These are phyloP conservation scores for Debaryomyces sp. DNA, from an alignment of 1,139 yeast genomes.

Conservation along the genomic window DNA sequence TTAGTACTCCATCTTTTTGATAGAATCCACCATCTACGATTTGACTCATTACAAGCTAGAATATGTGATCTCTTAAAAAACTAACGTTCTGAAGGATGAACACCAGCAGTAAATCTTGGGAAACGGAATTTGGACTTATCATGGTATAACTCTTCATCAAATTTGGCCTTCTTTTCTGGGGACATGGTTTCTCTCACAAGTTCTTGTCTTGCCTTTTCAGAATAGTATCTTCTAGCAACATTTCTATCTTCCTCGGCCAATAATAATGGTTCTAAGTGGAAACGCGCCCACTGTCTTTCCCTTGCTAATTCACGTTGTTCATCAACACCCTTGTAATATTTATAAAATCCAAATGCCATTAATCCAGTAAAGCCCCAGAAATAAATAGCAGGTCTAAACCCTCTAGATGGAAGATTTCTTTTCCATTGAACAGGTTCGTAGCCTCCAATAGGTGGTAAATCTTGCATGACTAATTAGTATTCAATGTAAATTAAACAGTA, in stretches of 20 bases:
- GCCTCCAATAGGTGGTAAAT: slow-evolving; percentile 86
- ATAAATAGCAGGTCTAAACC: slow-evolving; percentile 77
- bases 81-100: slow-evolving; percentile 38
- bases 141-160: slow-evolving; percentile 47
- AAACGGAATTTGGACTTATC: slow-evolving; percentile 51
- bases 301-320: slow-evolving; percentile 78
- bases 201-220: slow-evolving; percentile 71
- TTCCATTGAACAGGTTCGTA: slow-evolving; percentile 90
- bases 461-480: slow-evolving; percentile 53
- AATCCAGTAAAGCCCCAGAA: slow-evolving; percentile 64
- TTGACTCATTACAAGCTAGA: neutral
- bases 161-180: slow-evolving; percentile 41
- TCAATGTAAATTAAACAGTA: neutral
- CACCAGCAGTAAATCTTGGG: slow-evolving; percentile 49
- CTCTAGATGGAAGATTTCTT: slow-evolving; percentile 82
- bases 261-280: slow-evolving; percentile 71
- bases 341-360: slow-evolving; percentile 75
- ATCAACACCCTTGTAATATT: slow-evolving; percentile 65
- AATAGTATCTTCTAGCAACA: slow-evolving; percentile 68
- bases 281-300: slow-evolving; percentile 79
- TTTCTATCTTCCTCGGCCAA: slow-evolving; percentile 86
- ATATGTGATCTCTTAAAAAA: neutral
- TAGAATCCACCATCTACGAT: neutral
- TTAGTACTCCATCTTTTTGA: neutral
- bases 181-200: slow-evolving; percentile 48